phyloP scores from a whole-genome alignment of 805 yeast genomes.

The Tetrapisispora arboricola region DNA sequence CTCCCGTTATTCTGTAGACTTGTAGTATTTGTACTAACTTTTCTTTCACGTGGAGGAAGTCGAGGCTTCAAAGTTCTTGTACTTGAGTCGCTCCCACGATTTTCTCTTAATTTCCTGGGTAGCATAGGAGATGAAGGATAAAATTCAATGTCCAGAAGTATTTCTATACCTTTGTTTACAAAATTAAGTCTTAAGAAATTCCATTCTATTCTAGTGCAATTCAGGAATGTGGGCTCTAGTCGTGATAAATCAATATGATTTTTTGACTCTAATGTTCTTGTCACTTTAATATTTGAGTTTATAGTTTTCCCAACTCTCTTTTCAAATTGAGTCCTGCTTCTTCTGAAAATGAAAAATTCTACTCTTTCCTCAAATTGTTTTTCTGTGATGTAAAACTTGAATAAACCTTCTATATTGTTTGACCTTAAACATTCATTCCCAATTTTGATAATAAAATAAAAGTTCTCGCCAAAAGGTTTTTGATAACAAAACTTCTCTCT shows the following conservation, averaged over 20 bases:
- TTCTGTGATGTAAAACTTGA: constrained; percentile 1
- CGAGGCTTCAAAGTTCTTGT: background rate
- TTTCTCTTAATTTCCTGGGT: constrained; percentile 6
- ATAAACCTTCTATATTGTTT: background rate
- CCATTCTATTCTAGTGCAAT: constrained; percentile 10
- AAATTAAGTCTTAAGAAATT: constrained; percentile 4
- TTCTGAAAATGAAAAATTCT: constrained; percentile 9
- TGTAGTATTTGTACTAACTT: no score
- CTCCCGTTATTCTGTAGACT: no score
- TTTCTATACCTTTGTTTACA: background rate
- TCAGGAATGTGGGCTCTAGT: background rate
- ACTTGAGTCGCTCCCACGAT: no score
- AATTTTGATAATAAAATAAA: constrained; percentile 8
- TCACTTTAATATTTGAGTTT: background rate
- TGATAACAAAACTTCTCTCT: background rate
- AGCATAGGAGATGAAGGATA: constrained; percentile 11
- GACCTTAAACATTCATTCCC: constrained; percentile 10
- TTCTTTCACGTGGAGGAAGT: background rate
- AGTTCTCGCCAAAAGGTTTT: background rate
- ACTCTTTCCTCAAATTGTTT: background rate
- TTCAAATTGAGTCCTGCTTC: background rate
- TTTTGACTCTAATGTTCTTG: constrained; percentile 9
- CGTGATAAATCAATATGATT: background rate
- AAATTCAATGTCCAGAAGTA: constrained; percentile 11
- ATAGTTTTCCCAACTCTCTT: no score